These are phyloP conservation scores for Adenanthera pavonina DNA, from an alignment of 306 rosid genomes.

Conservation along the genomic window DNA sequence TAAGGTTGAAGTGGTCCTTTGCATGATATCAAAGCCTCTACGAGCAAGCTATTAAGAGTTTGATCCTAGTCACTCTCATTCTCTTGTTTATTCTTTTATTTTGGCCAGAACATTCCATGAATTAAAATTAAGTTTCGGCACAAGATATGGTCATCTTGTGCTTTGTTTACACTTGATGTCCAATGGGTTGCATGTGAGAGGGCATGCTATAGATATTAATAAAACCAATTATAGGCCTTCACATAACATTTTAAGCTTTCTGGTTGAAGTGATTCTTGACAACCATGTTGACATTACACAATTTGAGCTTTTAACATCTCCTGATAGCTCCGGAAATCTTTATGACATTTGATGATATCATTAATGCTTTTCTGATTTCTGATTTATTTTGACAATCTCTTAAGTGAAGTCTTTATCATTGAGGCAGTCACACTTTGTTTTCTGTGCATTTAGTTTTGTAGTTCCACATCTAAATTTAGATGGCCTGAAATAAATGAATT, in stretches of 20 bases:
- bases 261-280: not conserved
- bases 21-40: not conserved
- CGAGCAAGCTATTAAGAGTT: not conserved
- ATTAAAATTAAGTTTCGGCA: not conserved
- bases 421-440: constrained; percentile 26
- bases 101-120: not conserved
- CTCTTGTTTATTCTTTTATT: not conserved
- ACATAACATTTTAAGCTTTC: not conserved
- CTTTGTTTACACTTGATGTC: not conserved
- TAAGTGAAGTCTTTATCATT: constrained; percentile 32
- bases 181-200: not conserved
- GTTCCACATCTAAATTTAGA: constrained; percentile 7
- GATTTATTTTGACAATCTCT: constrained; percentile 23
- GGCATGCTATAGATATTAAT: not conserved
- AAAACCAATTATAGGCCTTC: not conserved
- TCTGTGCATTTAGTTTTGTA: constrained; percentile 26
- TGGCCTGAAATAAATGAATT: constrained; percentile 7
- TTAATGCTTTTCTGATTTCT: constrained; percentile 24
- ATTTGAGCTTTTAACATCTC: constrained; percentile 1
- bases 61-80: not conserved
- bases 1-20: not conserved
- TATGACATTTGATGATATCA: not conserved
- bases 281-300: not conserved
- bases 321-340: not conserved
- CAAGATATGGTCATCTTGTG: not conserved